A percentile compares a stretch with the other conserved stretches of the same genome.
Evolutionary conservation across 768 basidiomycete genomes (phyloP).

Genomic region (Hysterangium stoloniferum): DNA sequence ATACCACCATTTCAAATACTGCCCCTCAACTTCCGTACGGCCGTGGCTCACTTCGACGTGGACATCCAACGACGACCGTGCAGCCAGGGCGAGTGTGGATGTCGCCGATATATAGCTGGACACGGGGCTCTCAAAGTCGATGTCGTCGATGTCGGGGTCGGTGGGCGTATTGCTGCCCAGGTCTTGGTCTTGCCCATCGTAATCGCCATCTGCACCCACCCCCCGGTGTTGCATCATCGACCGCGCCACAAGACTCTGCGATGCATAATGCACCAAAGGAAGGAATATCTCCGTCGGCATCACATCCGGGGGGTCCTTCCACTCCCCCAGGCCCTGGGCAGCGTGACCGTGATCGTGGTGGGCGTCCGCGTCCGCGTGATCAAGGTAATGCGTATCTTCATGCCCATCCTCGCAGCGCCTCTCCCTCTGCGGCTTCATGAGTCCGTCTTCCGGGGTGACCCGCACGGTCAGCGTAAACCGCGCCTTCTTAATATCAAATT

Average conservation of each 20-base stretch:
- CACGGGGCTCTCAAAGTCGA: not conserved
- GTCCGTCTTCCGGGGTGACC: conserved; percentile 53
- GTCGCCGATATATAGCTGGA: not conserved
- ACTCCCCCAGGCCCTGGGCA: conserved; percentile 11
- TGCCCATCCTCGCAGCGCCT: no score
- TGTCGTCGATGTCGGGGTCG: not conserved
- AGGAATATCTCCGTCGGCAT: conserved; percentile 86
- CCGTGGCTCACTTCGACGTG: conserved; percentile 41
- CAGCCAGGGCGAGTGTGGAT: not conserved
- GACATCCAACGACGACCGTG: conserved; percentile 27
- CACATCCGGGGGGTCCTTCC: conserved; percentile 21
- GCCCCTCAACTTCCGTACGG: conserved; percentile 37
- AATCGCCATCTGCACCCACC: not conserved
- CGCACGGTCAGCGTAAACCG: conserved; percentile 60
- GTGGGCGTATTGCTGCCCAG: not conserved
- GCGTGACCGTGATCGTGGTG: no score
- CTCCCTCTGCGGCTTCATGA: conserved; percentile 7
- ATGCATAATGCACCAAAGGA: conserved; percentile 84
- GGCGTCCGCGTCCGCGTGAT: no score
- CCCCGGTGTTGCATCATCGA: conserved; percentile 10
- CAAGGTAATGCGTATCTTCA: no score
- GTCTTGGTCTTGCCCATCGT: not conserved
- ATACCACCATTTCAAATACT: conserved; percentile 47
- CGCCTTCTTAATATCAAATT: conserved; percentile 70
- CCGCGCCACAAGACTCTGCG: conserved; percentile 26